Percentiles rank a stretch among this genome's conserved stretches.
phyloP scores from a whole-genome alignment of 495 filamentous ascomycete species.

The Friedmanniomyces endolithicus region DNA sequence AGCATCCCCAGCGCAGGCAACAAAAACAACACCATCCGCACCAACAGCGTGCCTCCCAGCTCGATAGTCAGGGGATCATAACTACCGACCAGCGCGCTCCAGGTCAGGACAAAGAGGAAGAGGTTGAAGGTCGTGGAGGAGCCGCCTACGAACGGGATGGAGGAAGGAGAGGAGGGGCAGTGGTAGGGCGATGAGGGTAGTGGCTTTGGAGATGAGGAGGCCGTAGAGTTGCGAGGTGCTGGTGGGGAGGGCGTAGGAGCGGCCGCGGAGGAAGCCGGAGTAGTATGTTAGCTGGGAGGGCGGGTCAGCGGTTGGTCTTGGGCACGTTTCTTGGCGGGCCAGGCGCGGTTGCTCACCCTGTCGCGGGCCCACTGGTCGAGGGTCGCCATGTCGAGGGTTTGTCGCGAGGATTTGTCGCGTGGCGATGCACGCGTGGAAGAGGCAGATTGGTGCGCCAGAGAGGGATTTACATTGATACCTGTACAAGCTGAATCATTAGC shows the following conservation, averaged over 20 bases:
- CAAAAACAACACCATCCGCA: slow-evolving; percentile 61
- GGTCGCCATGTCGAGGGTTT: neutral
- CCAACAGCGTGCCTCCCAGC: slow-evolving; percentile 50
- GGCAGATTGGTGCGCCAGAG: neutral
- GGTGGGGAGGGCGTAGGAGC: slow-evolving; percentile 2
- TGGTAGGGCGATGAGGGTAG: slow-evolving; percentile 34
- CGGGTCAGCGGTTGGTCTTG: neutral
- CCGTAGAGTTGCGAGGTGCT: slow-evolving; percentile 9
- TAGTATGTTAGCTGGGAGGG: neutral
- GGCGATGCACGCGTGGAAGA: neutral
- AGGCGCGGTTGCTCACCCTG: neutral
- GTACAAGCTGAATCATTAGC: neutral
- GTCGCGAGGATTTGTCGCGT: neutral
- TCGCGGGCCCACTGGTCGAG: neutral
- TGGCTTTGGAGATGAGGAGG: slow-evolving; percentile 9
- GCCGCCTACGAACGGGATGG: slow-evolving; percentile 42
- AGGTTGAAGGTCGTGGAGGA: slow-evolving; percentile 73
- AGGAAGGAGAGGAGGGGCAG: slow-evolving; percentile 58
- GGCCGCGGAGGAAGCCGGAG: slow-evolving; percentile 12
- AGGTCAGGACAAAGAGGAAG: slow-evolving; percentile 82
- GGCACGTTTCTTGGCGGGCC: neutral
- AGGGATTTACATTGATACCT: neutral
- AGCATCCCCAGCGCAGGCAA: slow-evolving; percentile 63
- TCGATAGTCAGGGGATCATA: slow-evolving; percentile 68
- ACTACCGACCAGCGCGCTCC: slow-evolving; percentile 69